A percentile compares a stretch with the other conserved stretches of the same genome.
Conservation (phyloP, 768 basidiomycete species). For the Tulasnella sp. region DNA sequence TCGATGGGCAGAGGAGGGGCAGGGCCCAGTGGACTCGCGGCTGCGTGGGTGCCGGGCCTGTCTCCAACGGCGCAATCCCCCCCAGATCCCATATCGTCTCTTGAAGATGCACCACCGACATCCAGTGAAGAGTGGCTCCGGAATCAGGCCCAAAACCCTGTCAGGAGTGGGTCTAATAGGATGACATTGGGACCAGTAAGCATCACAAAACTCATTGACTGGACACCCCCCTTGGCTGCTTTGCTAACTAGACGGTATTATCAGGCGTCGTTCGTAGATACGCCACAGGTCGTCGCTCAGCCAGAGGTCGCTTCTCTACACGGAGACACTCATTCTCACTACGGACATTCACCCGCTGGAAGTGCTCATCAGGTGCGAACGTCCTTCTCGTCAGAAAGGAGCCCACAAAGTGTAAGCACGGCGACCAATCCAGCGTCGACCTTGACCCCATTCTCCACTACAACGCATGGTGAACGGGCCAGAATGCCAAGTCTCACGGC, state of each 20-base stretch:
- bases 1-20: no score
- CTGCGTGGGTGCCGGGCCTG: no score
- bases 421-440: not conserved
- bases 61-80: no score
- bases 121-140: not conserved
- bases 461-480: not conserved
- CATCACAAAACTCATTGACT: no score
- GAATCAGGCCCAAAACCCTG: not conserved
- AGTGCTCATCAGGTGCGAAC: not conserved
- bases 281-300: constrained; percentile 2
- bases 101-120: not conserved
- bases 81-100: no score
- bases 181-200: constrained; percentile 10
- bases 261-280: constrained; percentile 11
- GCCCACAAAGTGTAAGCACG: not conserved
- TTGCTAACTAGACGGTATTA: no score
- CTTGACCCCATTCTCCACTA: not conserved
- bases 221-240: no score
- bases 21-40: no score
- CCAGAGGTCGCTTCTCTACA: not conserved
- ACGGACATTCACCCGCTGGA: not conserved
- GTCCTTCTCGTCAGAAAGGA: not conserved
- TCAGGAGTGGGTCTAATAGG: not conserved
- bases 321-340: constrained; percentile 4
- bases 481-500: constrained; percentile 6